Conservation (phyloP, 2,329 filamentous ascomycete species). For the Trichoderma arundinaceum region DNA sequence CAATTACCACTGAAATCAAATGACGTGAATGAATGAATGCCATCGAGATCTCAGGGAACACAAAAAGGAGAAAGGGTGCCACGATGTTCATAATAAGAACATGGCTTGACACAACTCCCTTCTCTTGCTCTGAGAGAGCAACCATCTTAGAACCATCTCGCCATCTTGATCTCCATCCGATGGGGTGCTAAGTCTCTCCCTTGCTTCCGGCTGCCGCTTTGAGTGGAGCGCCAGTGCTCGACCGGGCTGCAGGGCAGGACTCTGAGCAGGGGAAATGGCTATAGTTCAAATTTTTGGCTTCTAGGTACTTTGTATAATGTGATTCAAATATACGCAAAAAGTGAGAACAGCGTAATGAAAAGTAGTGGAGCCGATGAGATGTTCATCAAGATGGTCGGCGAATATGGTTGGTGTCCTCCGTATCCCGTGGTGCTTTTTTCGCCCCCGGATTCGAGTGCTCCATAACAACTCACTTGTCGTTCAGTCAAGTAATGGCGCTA, state of each 20-base stretch:
- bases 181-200: conserved; percentile 10
- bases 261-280: conserved; percentile 3
- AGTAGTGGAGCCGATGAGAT: neutral
- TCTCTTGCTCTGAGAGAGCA: neutral
- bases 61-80: neutral
- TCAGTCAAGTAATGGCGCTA: neutral
- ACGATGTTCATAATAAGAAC: conserved; percentile 10
- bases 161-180: conserved; percentile 3
- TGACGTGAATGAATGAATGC: conserved; percentile 7
- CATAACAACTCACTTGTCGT: neutral
- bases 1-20: neutral
- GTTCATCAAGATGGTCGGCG: neutral
- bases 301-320: neutral
- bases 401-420: neutral
- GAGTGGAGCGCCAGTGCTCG: conserved; percentile 2
- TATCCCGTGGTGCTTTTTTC: neutral
- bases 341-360: neutral
- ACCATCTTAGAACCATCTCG: neutral
- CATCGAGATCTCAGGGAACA: conserved; percentile 11
- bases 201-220: conserved; percentile 13
- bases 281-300: neutral
- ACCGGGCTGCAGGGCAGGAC: conserved; percentile 15
- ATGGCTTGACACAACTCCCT: neutral
- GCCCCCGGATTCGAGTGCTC: neutral
- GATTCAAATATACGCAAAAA: neutral